These are phyloP conservation scores for Magnolia sinica DNA, from an alignment of 164 flowering plant species.

Conservation along the genomic window DNA sequence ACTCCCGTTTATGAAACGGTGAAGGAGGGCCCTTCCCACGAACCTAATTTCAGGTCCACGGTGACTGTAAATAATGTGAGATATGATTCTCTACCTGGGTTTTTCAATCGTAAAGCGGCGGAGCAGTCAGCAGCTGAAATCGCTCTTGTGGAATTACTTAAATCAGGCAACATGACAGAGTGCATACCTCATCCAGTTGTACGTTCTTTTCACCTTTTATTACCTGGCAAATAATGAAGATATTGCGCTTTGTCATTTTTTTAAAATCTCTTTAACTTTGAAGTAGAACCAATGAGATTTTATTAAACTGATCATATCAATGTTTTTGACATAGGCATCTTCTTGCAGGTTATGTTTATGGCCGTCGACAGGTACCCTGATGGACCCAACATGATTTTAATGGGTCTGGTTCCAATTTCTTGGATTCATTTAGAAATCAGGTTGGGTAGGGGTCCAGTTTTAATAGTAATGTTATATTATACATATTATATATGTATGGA, in stretches of 20 bases:
- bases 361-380: no score
- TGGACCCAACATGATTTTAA: no score
- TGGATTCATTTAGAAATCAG: no score
- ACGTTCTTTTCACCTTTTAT: conserved; percentile 21
- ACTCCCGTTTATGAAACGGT: conserved; percentile 72
- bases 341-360: no score
- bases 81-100: conserved; percentile 87
- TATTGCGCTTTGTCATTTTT: no score
- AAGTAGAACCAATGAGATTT: not conserved
- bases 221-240: not conserved
- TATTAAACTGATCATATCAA: not conserved
- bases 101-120: conserved; percentile 88
- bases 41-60: conserved; percentile 65
- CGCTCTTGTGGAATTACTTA: conserved; percentile 67
- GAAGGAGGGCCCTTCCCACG: conserved; percentile 87
- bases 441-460: no score
- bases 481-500: no score
- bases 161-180: conserved; percentile 39
- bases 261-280: not conserved
- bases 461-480: no score
- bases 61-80: conserved; percentile 62
- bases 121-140: conserved; percentile 99
- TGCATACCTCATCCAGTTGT: conserved; percentile 72
- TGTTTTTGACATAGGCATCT: no score
- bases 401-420: no score